Conservation (phyloP, 352 stramenopile species). For the Pythium phragmiticola region DNA sequence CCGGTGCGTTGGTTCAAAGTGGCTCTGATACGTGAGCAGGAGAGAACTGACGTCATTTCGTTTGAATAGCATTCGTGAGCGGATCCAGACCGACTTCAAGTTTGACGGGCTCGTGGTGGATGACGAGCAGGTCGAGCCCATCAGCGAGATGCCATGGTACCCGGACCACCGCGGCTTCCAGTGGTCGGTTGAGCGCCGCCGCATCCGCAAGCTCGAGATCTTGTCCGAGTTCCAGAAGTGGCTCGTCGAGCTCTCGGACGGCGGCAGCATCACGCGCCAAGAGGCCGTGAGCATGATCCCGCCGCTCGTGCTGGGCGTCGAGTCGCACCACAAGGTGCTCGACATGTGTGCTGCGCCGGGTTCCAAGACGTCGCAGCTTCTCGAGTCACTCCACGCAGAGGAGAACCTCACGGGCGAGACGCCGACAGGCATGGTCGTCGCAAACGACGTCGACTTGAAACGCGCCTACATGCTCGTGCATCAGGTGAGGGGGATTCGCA, state of each 20-base stretch:
- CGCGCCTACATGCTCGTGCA: constrained; percentile 98
- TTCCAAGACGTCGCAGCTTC: constrained; percentile 98
- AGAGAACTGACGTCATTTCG: neutral
- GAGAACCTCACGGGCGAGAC: constrained; percentile 76
- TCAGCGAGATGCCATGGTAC: constrained; percentile 89
- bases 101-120: constrained; percentile 82
- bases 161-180: constrained; percentile 87
- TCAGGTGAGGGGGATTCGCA: constrained; percentile 46
- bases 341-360: constrained; percentile 99
- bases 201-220: constrained; percentile 91
- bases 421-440: constrained; percentile 91
- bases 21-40: neutral
- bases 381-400: constrained; percentile 91
- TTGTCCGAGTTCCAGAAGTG: constrained; percentile 95
- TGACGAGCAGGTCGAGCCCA: constrained; percentile 77
- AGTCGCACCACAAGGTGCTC: constrained; percentile 93
- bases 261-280: constrained; percentile 96
- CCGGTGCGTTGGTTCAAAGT: constrained; percentile 37
- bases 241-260: constrained; percentile 94
- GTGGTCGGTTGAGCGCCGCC: constrained; percentile 85
- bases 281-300: constrained; percentile 99
- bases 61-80: constrained; percentile 69
- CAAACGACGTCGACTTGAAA: constrained; percentile 97
- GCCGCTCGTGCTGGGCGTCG: constrained; percentile 94
- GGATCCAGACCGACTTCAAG: constrained; percentile 83